A percentile compares a stretch with the other conserved stretches of the same genome.
phyloP scores from a whole-genome alignment of 768 basidiomycete species.

The Tremella yokohamensis region DNA sequence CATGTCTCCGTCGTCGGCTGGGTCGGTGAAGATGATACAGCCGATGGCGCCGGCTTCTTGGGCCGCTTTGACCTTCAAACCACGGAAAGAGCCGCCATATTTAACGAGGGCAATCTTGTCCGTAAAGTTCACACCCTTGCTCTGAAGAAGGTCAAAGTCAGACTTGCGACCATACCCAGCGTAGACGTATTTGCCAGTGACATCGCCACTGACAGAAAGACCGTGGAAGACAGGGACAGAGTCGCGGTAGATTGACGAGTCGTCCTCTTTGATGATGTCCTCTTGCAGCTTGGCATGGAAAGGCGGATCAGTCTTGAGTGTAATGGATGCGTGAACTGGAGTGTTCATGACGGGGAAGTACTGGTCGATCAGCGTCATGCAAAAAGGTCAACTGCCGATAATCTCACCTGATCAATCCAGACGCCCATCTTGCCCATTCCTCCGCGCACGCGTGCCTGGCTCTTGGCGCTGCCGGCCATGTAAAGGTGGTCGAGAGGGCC shows the following conservation, averaged over 20 bases:
- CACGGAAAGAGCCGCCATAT: conserved; percentile 71
- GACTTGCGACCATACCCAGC: conserved; percentile 75
- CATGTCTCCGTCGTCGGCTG: conserved; percentile 77
- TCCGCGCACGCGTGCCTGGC: conserved; percentile 28
- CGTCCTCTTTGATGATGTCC: conserved; percentile 68
- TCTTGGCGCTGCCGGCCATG: conserved; percentile 41
- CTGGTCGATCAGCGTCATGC: conserved; percentile 5
- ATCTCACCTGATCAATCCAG: conserved; percentile 49
- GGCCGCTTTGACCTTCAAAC: conserved; percentile 74
- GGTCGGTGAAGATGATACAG: conserved; percentile 74
- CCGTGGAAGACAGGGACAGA: conserved; percentile 83
- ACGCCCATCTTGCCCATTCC: conserved; percentile 39
- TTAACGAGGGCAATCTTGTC: conserved; percentile 75
- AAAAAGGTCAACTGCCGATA: not conserved
- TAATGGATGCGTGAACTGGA: conserved; percentile 64
- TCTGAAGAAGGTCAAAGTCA: conserved; percentile 67
- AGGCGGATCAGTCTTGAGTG: conserved; percentile 59
- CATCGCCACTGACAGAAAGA: conserved; percentile 71
- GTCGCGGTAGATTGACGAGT: conserved; percentile 66
- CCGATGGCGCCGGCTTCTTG: conserved; percentile 74
- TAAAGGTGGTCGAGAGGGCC: conserved; percentile 41
- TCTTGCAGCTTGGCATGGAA: conserved; percentile 75
- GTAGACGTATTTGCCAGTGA: conserved; percentile 58
- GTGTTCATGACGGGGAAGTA: conserved; percentile 88
- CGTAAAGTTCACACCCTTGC: conserved; percentile 63